Conservation (phyloP, 1,139 yeast genomes). For the Blastobotrys persicus region DNA sequence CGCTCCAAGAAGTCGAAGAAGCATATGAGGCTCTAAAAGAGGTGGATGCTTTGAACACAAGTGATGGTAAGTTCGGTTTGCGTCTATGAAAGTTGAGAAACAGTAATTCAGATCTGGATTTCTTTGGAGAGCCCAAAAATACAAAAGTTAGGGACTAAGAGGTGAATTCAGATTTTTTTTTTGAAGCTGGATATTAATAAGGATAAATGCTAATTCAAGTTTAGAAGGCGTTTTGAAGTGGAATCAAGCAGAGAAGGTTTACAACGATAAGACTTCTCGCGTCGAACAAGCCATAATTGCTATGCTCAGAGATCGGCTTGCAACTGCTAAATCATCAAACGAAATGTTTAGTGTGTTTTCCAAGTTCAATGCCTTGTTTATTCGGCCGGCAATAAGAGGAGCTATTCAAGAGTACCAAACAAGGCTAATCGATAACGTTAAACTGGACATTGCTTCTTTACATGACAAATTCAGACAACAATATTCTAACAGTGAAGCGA, state of each 20-base stretch:
- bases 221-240: conserved; percentile 39
- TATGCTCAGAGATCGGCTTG: conserved; percentile 42
- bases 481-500: conserved; percentile 37
- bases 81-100: not conserved
- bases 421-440: conserved; percentile 47
- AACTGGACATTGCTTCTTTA: conserved; percentile 44
- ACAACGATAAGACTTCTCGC: conserved; percentile 43
- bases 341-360: conserved; percentile 54
- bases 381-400: conserved; percentile 50
- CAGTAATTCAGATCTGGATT: no score
- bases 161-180: no score
- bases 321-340: conserved; percentile 42
- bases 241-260: conserved; percentile 42
- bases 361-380: conserved; percentile 47
- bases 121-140: no score
- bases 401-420: conserved; percentile 58
- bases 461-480: conserved; percentile 43
- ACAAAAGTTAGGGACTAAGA: no score
- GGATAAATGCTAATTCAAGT: conserved; percentile 12
- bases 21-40: conserved; percentile 44
- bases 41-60: conserved; percentile 43
- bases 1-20: conserved; percentile 39
- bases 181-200: not conserved
- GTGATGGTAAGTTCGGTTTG: conserved; percentile 34
- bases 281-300: conserved; percentile 49